Evolutionary conservation across 108 stramenopile genomes (phyloP).

Genomic region (Cyclotella kingstonii): DNA sequence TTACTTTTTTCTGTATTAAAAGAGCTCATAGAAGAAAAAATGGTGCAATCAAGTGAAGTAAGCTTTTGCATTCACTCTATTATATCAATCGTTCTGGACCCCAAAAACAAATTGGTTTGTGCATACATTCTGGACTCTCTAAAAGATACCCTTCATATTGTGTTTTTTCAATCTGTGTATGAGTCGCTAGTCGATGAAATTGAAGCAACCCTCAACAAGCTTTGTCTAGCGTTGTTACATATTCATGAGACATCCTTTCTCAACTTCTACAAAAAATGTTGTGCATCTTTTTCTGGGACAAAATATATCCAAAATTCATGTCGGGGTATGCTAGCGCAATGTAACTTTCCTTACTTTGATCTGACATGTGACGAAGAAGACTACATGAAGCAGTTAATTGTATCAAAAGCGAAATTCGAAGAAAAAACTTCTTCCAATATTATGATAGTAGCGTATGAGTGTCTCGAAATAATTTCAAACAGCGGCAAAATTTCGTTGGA

Average conservation of each 20-base stretch:
- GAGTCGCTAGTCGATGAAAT: slow-evolving; percentile 13
- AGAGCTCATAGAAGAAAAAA: slow-evolving; percentile 21
- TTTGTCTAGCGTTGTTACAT: slow-evolving; percentile 35
- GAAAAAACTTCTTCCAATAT: slow-evolving; percentile 25
- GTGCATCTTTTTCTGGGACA: slow-evolving; percentile 5
- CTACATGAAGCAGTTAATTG: slow-evolving; percentile 23
- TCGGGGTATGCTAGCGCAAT: slow-evolving; percentile 20
- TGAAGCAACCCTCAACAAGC: slow-evolving; percentile 30
- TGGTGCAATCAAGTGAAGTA: slow-evolving; percentile 36
- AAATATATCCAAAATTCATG: slow-evolving; percentile 18
- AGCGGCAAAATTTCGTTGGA: slow-evolving; percentile 39
- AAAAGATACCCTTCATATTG: slow-evolving; percentile 10
- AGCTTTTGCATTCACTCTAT: slow-evolving; percentile 54
- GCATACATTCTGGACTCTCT: slow-evolving; percentile 20
- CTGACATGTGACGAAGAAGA: slow-evolving; percentile 8
- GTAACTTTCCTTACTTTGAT: neutral
- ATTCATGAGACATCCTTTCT: slow-evolving; percentile 24
- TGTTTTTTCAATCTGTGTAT: slow-evolving; percentile 35
- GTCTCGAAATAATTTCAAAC: slow-evolving; percentile 35
- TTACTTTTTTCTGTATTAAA: slow-evolving; percentile 47
- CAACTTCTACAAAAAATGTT: slow-evolving; percentile 10
- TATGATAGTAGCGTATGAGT: slow-evolving; percentile 28
- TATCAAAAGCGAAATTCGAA: slow-evolving; percentile 18
- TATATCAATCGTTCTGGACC: slow-evolving; percentile 36
- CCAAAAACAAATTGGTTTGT: slow-evolving; percentile 20